Base-by-base conservation (phyloP, 2,329 filamentous ascomycete species). In the Colletotrichum sp. region DNA sequence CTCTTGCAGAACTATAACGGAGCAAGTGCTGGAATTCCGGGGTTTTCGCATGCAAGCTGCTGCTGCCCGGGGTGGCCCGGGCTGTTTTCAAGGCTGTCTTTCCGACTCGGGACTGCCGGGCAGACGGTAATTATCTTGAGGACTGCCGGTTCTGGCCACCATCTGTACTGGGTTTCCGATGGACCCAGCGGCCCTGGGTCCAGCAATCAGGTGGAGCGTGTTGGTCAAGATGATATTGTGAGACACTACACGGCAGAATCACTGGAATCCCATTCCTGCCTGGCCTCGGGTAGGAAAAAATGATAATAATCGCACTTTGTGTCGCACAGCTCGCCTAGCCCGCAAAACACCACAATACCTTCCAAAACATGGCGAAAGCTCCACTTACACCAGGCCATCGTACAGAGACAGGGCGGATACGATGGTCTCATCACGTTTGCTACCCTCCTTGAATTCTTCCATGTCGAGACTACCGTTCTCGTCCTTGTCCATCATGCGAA, bases 401-500 rank as follows among this genome's bases (percentile, higher is more conserved):
- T 99, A 99, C 79, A 99, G 90, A 74, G 96, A 98, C 82, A 99
- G 89, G 38, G 97, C 97, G 71, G 96, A 99, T 75, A 99, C 97
- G 83, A 99, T 99, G 12, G 97, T 99, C 88, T 99, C 96, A 86
- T 99, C 97, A 76, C 96, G 94, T 90, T 99, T 98, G 88, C 96
- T 98, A 80, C 97, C 97, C 87, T 99, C 97, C 88, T 99, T 99
- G 90, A 99, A 99, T 85, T 99, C 97, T 77, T 96, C 94, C 91
- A 98, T 96, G 84, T 99, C 96, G 81, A 99, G 88, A 83, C 95
- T 98, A 80, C 96, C 97, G 84, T 99, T 99, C 88, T 99, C 96
- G 85, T 99, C 97, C 91, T 99, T 99, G 90, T 99, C 97, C 97
- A 99, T 99, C 97, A 99, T 99, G 82, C 94, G 91, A 90, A 99